Base-by-base conservation (phyloP, 257 asterid genomes). In the Plectranthus barbatus region DNA sequence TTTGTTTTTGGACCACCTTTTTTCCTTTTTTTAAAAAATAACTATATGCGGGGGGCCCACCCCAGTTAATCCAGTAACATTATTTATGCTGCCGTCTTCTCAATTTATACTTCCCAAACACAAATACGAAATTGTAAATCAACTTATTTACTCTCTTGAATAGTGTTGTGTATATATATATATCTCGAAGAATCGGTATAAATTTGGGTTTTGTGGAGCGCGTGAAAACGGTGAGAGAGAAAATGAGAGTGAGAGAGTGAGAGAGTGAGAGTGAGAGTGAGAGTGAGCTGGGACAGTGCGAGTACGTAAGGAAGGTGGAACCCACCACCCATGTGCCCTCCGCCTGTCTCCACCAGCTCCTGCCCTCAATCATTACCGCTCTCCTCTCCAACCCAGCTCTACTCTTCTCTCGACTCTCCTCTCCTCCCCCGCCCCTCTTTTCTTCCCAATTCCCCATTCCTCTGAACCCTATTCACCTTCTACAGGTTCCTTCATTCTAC, bases 241-340 rank as follows among this genome's bases (percentile, higher is more conserved):
- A 12, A 17, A n/a, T n/a, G n/a, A n/a, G n/a, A n/a, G n/a, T n/a
- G n/a, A n/a, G n/a, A 59, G 73, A 59, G 73, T 44, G 69, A 23
- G 55, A 7, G 2, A 18, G 20, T 3, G 1, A 3, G 13, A 12
- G 14, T 7, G 26, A 44, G 42, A 31, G 3, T 14, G 62, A 9
- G 57, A 37, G 61, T 26, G 67, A 54, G 76, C 60, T 62, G 70
- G 18, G 60, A 59, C 53, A 56, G 57, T 52, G 74, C 15, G 69
- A 50, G 68, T 76, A 64, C 60, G 82, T 60, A 78, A 66, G 67
- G 33, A 54, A 11, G 17, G 78, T 68, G 81, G 92, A 64, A 67
- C 95, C 95, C 95, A 80, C 95, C 86, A 68, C 94, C 94, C 98
- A 86, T 91, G 97, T 91, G 97, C 90, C 86, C 74, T 73, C 82